Conservation (phyloP, 2,329 filamentous ascomycete species). For the Aphanocladium album region DNA sequence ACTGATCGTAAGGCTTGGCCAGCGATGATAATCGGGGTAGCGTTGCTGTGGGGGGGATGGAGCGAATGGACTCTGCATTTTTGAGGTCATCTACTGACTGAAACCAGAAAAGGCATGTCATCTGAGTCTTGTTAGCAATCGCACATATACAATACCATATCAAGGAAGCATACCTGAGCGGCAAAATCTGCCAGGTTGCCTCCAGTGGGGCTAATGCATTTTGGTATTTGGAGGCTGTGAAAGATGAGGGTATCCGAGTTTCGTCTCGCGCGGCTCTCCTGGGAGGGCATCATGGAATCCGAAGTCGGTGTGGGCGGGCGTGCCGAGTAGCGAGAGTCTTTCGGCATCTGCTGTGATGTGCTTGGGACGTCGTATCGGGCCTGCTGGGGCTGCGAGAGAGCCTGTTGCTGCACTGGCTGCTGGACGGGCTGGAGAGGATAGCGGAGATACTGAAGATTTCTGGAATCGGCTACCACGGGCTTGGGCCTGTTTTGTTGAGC, state of each 20-base stretch:
- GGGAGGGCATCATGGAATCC: slow-evolving; percentile 20
- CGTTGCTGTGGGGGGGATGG: slow-evolving; percentile 32
- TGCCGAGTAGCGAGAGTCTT: slow-evolving; percentile 25
- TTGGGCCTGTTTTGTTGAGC: slow-evolving; percentile 30
- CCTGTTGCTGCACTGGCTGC: slow-evolving; percentile 13
- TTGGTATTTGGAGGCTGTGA: slow-evolving; percentile 65
- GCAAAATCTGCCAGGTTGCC: slow-evolving; percentile 79
- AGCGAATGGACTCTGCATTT: slow-evolving; percentile 60
- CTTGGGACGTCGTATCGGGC: slow-evolving; percentile 9
- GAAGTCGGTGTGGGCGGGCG: slow-evolving; percentile 34
- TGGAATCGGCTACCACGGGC: slow-evolving; percentile 29
- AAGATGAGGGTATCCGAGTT: slow-evolving; percentile 44
- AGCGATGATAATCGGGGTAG: slow-evolving; percentile 59
- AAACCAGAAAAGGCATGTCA: slow-evolving; percentile 98
- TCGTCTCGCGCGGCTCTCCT: slow-evolving; percentile 24
- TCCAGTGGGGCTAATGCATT: slow-evolving; percentile 68
- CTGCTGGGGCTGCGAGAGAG: slow-evolving; percentile 16
- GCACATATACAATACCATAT: neutral
- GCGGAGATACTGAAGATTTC: slow-evolving; percentile 27
- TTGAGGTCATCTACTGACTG: slow-evolving; percentile 78
- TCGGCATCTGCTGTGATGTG: slow-evolving; percentile 7
- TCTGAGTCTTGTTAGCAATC: slow-evolving; percentile 42
- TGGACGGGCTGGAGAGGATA: slow-evolving; percentile 23
- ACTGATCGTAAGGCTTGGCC: slow-evolving; percentile 71
- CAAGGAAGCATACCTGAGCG: slow-evolving; percentile 57